Base-by-base conservation (phyloP, 2,329 filamentous ascomycete species). In the Neonectria ditissima region DNA sequence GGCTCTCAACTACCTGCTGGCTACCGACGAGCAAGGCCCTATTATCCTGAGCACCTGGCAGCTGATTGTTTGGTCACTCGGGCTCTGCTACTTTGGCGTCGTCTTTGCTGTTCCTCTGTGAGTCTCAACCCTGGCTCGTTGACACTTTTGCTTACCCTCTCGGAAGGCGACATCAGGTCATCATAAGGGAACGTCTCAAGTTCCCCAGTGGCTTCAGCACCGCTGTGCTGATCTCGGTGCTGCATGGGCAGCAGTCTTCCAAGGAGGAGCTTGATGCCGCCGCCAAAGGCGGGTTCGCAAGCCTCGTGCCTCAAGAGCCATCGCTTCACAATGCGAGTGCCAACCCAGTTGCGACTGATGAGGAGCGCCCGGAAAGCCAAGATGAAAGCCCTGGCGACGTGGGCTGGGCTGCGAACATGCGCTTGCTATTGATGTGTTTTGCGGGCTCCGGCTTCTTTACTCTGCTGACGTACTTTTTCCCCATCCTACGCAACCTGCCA, bases 151-250 rank as follows among this genome's bases (percentile, higher is more conserved):
- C 39, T 51, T 43, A 67, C 43, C 20, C 22, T 22, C 18, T 10
- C 53, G 16, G 14, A 26, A 87, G 85, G 58, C 87, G 96, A 50
- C 91, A 89, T 59, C 93, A 99, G 80, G 94, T 98, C 58, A 97
- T 99, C 65, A 93, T 99, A 59, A 83, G 92, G 61, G 96, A 99
- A 80, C 92, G 94, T 76, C 80, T 99, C 62, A 96, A 92, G 75
- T 99, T 99, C 71, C 96, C 96, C 0, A 97, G 93, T 72, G 96
- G 96, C 1, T 98, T 97, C 59, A 97, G 96, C 52, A 98, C 96
- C 2, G 96, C 96, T 0, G 86, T 98, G 20, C 90, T 99, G 82
- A 97, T 99, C 68, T 89, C 90, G 4, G 93, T 98, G 2, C 81
- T 99, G 11, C 95, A 98, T 78, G 93, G 93, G 4, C 76, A 81